Evolutionary conservation across 495 filamentous ascomycete species (phyloP).

Genomic region (Collariella sp.): DNA sequence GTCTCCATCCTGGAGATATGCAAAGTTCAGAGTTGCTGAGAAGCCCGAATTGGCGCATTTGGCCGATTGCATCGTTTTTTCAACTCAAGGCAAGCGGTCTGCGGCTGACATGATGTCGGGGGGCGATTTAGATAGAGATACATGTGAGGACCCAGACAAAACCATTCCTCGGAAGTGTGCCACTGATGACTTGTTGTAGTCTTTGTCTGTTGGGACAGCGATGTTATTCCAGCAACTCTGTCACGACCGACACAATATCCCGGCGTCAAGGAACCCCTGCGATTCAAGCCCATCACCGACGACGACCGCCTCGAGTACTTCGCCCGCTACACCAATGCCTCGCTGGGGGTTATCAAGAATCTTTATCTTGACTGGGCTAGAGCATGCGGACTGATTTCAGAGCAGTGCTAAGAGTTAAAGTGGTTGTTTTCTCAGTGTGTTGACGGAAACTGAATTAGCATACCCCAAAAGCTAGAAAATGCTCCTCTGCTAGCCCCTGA

Average conservation of each 20-base stretch:
- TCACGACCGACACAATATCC: conserved; percentile 41
- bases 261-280: conserved; percentile 36
- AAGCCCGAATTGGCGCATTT: conserved; percentile 36
- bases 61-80: conserved; percentile 46
- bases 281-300: conserved; percentile 37
- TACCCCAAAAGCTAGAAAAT: conserved; percentile 37
- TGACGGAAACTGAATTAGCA: conserved; percentile 41
- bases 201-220: conserved; percentile 45
- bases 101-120: conserved; percentile 48
- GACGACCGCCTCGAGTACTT: conserved; percentile 43
- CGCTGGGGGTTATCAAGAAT: conserved; percentile 43
- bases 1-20: conserved; percentile 45
- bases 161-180: not conserved
- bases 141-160: conserved; percentile 26
- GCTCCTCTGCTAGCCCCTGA: conserved; percentile 24
- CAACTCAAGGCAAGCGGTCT: conserved; percentile 38
- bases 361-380: conserved; percentile 46
- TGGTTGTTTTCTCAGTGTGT: conserved; percentile 46
- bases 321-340: conserved; percentile 39
- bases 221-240: conserved; percentile 38
- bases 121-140: conserved; percentile 46
- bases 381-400: conserved; percentile 35
- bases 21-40: conserved; percentile 43
- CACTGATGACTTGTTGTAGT: conserved; percentile 25
- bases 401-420: conserved; percentile 45